phyloP scores from a whole-genome alignment of 2,329 filamentous ascomycete species.

The Teratosphaeria epicoccoides region DNA sequence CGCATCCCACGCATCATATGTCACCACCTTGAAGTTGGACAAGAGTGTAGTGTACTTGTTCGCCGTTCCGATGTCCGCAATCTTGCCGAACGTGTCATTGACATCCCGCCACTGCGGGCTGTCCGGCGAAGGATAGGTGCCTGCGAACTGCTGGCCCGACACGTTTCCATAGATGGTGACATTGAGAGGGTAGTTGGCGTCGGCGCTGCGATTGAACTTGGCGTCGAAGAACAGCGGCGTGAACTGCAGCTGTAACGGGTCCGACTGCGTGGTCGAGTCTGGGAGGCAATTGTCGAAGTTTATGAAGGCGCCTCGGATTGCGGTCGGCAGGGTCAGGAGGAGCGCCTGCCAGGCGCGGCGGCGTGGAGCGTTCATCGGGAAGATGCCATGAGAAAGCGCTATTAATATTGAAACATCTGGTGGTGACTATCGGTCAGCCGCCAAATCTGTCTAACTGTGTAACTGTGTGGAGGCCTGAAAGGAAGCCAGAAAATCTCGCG shows the following conservation, averaged over 20 bases:
- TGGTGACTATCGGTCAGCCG: neutral
- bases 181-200: constrained; percentile 52
- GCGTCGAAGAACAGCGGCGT: constrained; percentile 65
- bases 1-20: constrained; percentile 57
- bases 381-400: neutral
- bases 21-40: constrained; percentile 61
- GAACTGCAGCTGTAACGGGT: constrained; percentile 61
- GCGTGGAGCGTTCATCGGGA: neutral
- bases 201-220: constrained; percentile 49
- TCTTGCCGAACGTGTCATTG: constrained; percentile 62
- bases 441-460: neutral
- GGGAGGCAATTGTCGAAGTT: constrained; percentile 75
- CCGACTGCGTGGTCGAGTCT: constrained; percentile 46
- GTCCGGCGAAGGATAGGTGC: constrained; percentile 47
- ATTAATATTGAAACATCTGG: neutral
- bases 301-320: constrained; percentile 54
- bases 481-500: neutral
- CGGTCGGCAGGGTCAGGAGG: constrained; percentile 20
- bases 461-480: neutral
- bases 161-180: constrained; percentile 88
- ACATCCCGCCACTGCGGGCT: constrained; percentile 53
- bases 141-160: constrained; percentile 53
- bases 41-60: constrained; percentile 60
- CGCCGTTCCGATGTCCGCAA: constrained; percentile 49
- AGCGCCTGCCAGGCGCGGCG: constrained; percentile 11